Base-by-base conservation (phyloP, 768 basidiomycete species). In the Zangia roseola region DNA sequence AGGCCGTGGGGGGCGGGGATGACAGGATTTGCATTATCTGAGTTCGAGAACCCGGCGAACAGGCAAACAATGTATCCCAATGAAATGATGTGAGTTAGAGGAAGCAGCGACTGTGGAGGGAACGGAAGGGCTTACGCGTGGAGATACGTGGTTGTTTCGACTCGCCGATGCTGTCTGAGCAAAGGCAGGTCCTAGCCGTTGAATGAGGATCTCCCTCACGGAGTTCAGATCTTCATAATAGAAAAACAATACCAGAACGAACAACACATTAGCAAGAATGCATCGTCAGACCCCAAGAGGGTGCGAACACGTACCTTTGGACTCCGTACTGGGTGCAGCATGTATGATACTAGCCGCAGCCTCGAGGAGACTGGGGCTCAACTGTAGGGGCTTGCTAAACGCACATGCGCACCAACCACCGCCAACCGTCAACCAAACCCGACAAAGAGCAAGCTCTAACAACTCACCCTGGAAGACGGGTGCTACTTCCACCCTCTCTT, bases 341-440 rank as follows among this genome's bases (percentile, higher is more conserved):
- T 75, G 81, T 45, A 90, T 81, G 50, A 89, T 76, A 47, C 76
- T 86, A 12, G 84, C 82, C 16, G 79, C 79, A 19, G 88, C 86
- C 64, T 89, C 86, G n/a, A 79, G 62, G 10, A 85, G 61, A 28
- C 67, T 60, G 4, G 81, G 80, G 40, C 79, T 82, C 35, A 74
- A 73, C 9, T 36, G 41, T 8, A 23, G 19, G n/a, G 64, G 50
- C 20, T 60, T 57, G 45, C 79, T 79, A 46, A 43, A 50, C 13
- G 37, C 19, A 12, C 41, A 31, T 24, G 47, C 40, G 42, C 47
- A 38, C 24, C 24, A 44, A n/a, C 10, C 31, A 25, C 3, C 28
- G 30, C 12, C 37, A 16, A 30, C 21, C 19, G 37, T 57, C 40
- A 60, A 45, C 21, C 37, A 42, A 8, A 13, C n/a, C 20, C 8